Conservation (phyloP, 768 basidiomycete species). For the Porphyrellus cyaneotinctus region DNA sequence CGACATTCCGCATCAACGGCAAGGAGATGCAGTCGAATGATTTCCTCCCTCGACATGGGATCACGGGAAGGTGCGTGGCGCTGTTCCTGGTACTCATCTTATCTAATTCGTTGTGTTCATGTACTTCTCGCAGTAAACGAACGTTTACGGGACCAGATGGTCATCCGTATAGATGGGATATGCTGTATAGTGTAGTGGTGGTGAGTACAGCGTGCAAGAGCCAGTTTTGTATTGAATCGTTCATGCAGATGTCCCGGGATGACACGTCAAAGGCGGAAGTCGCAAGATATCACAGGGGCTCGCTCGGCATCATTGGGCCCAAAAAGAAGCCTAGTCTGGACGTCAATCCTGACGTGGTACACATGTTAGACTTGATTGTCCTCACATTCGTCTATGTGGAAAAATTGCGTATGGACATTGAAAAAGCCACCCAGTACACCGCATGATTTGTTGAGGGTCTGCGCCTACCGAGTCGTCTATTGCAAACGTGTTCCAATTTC, state of each 20-base stretch:
- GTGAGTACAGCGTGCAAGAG: constrained; percentile 7
- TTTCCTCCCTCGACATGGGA: constrained; percentile 21
- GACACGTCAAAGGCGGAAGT: constrained; percentile 13
- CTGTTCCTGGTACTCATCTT: neutral
- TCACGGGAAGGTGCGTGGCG: constrained; percentile 19
- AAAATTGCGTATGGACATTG: constrained; percentile 10
- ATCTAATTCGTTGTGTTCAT: neutral
- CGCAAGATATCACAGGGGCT: constrained; percentile 17
- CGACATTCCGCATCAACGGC: constrained; percentile 29
- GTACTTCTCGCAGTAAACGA: neutral
- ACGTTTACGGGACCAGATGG: constrained; percentile 35
- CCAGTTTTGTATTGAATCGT: neutral
- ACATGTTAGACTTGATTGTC: constrained; percentile 24
- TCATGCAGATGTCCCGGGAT: constrained; percentile 19
- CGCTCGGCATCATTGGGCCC: constrained; percentile 15
- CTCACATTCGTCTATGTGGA: constrained; percentile 27
- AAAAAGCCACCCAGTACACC: too few relatives aligned
- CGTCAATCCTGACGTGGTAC: constrained; percentile 10
- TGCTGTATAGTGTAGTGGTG: constrained; percentile 10
- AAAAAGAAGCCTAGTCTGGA: constrained; percentile 15
- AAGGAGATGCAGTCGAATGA: constrained; percentile 20
- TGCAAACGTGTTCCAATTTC: too few relatives aligned
- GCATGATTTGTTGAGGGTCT: too few relatives aligned
- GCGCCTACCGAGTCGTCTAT: too few relatives aligned
- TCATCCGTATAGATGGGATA: constrained; percentile 32